These are phyloP conservation scores for Globisporangium paddicum DNA, from an alignment of 352 stramenopile species.

Conservation along the genomic window DNA sequence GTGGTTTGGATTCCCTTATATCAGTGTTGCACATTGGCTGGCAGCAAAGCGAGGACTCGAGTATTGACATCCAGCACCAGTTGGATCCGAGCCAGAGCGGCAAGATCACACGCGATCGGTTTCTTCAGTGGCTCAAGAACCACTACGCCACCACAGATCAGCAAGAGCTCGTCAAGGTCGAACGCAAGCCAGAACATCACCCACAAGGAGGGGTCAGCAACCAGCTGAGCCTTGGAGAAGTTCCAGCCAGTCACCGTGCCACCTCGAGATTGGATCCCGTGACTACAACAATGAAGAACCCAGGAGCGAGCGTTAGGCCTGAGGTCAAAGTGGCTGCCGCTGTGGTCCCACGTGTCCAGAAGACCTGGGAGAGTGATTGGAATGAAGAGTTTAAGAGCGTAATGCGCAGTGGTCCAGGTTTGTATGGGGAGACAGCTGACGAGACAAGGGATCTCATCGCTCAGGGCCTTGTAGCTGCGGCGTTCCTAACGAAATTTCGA, in stretches of 20 bases:
- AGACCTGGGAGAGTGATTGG: no score
- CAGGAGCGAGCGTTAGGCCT: background rate
- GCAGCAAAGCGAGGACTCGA: slow-evolving; percentile 25
- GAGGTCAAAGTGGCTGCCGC: background rate
- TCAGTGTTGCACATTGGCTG: slow-evolving; percentile 38
- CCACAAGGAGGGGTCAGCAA: background rate
- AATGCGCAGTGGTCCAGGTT: background rate
- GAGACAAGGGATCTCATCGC: slow-evolving; percentile 1
- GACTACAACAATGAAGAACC: background rate
- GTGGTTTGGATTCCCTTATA: background rate
- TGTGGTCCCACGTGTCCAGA: background rate
- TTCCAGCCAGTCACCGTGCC: background rate
- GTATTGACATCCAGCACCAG: slow-evolving; percentile 39
- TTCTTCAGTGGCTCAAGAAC: slow-evolving; percentile 36
- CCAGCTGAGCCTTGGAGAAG: background rate
- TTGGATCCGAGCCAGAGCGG: slow-evolving; percentile 40
- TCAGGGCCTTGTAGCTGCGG: slow-evolving; percentile 20
- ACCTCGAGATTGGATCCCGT: background rate
- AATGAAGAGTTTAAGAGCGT: slow-evolving; percentile 3
- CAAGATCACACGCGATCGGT: slow-evolving; percentile 31
- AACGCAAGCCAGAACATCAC: background rate
- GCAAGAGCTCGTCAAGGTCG: slow-evolving; percentile 21
- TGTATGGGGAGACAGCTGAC: background rate
- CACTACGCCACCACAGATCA: slow-evolving; percentile 27
- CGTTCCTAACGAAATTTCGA: slow-evolving; percentile 35